Evolutionary conservation across 139 green algal species (phyloP).

Genomic region (Microglena sp.): DNA sequence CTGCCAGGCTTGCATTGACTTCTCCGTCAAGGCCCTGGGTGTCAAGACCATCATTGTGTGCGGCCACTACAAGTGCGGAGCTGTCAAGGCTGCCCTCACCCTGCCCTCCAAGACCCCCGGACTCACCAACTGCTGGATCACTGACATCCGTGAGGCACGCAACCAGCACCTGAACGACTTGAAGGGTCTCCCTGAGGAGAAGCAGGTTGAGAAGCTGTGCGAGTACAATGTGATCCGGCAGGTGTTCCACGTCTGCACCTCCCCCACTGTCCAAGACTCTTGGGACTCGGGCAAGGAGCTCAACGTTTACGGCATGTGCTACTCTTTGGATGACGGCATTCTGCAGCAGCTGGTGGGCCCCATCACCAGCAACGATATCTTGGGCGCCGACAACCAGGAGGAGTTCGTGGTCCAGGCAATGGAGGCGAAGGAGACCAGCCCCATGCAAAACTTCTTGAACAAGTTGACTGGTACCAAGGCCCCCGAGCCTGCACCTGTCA

Average conservation of each 20-base stretch:
- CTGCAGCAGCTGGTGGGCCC: too few relatives aligned
- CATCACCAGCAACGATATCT: too few relatives aligned
- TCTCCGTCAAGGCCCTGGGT: conserved; percentile 42
- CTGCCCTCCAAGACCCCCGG: conserved; percentile 42
- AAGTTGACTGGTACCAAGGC: too few relatives aligned
- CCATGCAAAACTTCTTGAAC: too few relatives aligned
- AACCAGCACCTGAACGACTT: too few relatives aligned
- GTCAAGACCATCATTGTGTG: conserved; percentile 64
- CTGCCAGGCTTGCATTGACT: conserved; percentile 63
- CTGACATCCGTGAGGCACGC: conserved; percentile 34
- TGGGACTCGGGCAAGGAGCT: conserved; percentile 64
- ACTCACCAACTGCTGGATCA: conserved; percentile 66
- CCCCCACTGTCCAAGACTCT: conserved; percentile 57
- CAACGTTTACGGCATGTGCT: conserved; percentile 60
- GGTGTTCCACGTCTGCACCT: conserved; percentile 68
- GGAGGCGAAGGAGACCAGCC: too few relatives aligned
- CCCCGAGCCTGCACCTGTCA: too few relatives aligned
- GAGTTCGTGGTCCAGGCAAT: too few relatives aligned
- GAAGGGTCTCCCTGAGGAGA: too few relatives aligned
- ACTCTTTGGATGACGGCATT: conserved; percentile 44
- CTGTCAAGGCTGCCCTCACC: conserved; percentile 43
- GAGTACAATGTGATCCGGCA: conserved; percentile 61
- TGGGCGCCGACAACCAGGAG: too few relatives aligned
- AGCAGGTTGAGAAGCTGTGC: conserved; percentile 41
- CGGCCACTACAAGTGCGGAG: conserved; percentile 76